Percentiles rank a stretch among this genome's conserved stretches.
Evolutionary conservation across 306 rosid species (phyloP).

Genomic region (Prunus mongolica): DNA sequence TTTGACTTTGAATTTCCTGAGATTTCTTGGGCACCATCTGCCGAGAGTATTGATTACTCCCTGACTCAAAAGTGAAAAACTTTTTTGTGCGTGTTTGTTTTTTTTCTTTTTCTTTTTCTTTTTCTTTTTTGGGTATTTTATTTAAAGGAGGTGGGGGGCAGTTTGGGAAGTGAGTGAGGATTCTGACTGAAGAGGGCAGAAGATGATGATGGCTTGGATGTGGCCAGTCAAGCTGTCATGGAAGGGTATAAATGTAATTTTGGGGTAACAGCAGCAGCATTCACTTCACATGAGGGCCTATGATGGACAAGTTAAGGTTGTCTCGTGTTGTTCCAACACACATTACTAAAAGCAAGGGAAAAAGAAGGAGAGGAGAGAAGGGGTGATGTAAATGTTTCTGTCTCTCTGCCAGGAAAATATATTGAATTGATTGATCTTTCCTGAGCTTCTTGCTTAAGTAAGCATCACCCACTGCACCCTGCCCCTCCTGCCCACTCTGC

Average conservation of each 20-base stretch:
- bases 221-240: not conserved
- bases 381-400: constrained; percentile 11
- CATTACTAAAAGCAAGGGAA: constrained; percentile 5
- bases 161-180: not conserved
- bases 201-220: not conserved
- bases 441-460: not conserved
- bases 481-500: too few relatives aligned
- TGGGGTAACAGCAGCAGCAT: not conserved
- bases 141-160: too few relatives aligned
- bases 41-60: too few relatives aligned
- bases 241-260: constrained; percentile 1
- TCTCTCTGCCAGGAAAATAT: constrained; percentile 3
- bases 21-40: not conserved
- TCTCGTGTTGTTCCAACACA: constrained; percentile 42
- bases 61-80: too few relatives aligned
- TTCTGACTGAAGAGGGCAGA: too few relatives aligned
- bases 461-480: not conserved
- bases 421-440: not conserved
- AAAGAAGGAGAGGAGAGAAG: not conserved
- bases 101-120: too few relatives aligned
- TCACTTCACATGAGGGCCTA: not conserved
- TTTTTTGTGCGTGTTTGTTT: too few relatives aligned
- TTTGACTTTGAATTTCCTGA: constrained; percentile 22
- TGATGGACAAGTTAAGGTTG: constrained; percentile 47
- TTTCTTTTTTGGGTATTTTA: too few relatives aligned